A percentile compares a stretch with the other conserved stretches of the same genome.
These are phyloP conservation scores for Chaetomiaceae sp. DNA, from an alignment of 2,329 filamentous ascomycete genomes.

Conservation along the genomic window DNA sequence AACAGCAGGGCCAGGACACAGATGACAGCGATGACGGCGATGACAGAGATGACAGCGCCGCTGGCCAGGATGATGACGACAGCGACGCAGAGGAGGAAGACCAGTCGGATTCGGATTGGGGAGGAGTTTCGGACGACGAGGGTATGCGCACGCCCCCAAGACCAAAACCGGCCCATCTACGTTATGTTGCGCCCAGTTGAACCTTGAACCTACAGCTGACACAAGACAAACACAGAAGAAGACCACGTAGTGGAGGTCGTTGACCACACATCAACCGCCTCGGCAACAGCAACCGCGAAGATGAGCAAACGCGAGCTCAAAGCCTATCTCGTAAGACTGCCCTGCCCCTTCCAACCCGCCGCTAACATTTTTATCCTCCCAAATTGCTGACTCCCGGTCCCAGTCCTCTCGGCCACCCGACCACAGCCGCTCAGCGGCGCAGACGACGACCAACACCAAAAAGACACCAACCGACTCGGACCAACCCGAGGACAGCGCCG, in stretches of 20 bases:
- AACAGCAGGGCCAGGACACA: constrained; percentile 27
- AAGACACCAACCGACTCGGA: constrained; percentile 29
- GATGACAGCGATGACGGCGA: constrained; percentile 7
- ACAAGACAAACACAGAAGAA: constrained; percentile 13
- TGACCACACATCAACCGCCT: constrained; percentile 46
- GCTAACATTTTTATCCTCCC: constrained; percentile 3
- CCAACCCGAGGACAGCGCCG: constrained; percentile 54
- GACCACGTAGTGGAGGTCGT: constrained; percentile 52
- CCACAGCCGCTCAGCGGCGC: constrained; percentile 18
- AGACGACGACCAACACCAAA: constrained; percentile 24
- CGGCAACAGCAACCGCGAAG: constrained; percentile 30
- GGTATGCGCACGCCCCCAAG: neutral
- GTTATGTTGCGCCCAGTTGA: no score
- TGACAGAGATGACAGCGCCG: constrained; percentile 25
- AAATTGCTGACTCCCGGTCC: constrained; percentile 19
- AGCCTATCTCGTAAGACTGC: constrained; percentile 63
- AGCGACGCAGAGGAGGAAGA: constrained; percentile 21
- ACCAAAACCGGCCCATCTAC: no score
- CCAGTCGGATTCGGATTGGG: constrained; percentile 12
- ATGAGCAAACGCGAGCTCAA: constrained; percentile 68
- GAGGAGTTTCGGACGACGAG: constrained; percentile 18
- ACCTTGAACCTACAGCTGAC: no score
- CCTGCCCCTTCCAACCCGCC: neutral
- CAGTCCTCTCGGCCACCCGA: constrained; percentile 48
- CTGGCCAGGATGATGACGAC: constrained; percentile 6